These are phyloP conservation scores for Alternaria incomplexa DNA, from an alignment of 2,329 filamentous ascomycete genomes.

Conservation along the genomic window DNA sequence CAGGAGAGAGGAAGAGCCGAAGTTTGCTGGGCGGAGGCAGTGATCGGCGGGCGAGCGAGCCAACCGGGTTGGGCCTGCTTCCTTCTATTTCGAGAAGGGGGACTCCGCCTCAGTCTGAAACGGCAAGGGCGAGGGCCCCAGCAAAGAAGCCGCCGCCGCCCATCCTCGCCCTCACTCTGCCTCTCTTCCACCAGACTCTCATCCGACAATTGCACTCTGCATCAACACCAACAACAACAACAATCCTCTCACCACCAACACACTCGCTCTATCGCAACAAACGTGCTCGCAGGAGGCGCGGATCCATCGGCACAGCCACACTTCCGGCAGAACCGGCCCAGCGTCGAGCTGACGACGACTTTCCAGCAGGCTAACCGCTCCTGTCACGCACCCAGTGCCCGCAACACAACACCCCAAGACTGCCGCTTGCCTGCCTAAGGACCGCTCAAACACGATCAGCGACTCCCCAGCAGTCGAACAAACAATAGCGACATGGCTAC, in stretches of 20 bases:
- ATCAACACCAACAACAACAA: neutral
- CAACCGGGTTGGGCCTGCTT: constrained; percentile 16
- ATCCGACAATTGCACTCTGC: neutral
- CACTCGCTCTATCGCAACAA: neutral
- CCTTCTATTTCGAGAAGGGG: constrained; percentile 20
- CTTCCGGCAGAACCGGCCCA: constrained; percentile 38
- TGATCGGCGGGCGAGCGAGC: constrained; percentile 5
- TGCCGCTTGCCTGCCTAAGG: constrained; percentile 37
- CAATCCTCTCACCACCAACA: neutral
- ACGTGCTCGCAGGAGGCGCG: neutral
- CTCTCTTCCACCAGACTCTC: neutral
- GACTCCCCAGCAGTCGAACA: constrained; percentile 14
- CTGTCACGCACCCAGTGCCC: constrained; percentile 21
- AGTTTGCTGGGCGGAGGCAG: constrained; percentile 2
- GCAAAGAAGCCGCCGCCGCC: constrained; percentile 28
- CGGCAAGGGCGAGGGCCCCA: constrained; percentile 24
- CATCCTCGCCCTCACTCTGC: constrained; percentile 11
- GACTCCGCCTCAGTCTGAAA: constrained; percentile 25
- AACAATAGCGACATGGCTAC: constrained; percentile 40
- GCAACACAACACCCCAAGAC: constrained; percentile 30
- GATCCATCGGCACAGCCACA: constrained; percentile 36
- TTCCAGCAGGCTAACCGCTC: constrained; percentile 41
- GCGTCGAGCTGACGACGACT: constrained; percentile 47
- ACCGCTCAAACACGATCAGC: constrained; percentile 18
- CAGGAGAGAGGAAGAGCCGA: constrained; percentile 9